Base-by-base conservation (phyloP, 2,329 filamentous ascomycete genomes). In the Ophiostoma australiae region DNA sequence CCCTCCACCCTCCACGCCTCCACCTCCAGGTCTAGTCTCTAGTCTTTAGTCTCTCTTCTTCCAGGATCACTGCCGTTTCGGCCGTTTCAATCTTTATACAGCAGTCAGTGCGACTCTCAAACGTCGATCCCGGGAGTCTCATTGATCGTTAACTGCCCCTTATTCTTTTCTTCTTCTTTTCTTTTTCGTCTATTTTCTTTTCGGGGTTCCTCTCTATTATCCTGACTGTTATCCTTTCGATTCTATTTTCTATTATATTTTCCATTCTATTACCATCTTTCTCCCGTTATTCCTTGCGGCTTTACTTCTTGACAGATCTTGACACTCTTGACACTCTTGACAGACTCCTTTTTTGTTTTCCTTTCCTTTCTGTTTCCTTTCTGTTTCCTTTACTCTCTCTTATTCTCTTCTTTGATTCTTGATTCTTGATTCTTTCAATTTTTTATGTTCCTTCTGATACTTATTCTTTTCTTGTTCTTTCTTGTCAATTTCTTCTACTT, bases 81-180 rank as follows among this genome's bases (percentile, higher is more conserved):
- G 77, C 76, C 76, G 79, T 80, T 80, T 81, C 78, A 79, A 79
- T 78, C 76, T 75, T 75, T 76, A 74, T 77, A 76, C 75, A 76
- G 76, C 74, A 75, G 77, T 79, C 78, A 78, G 77, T 79, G 77
- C 78, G 76, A 79, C 75, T 76, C 75, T 79, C 77, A 78, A 79
- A 79, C 77, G 78, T 78, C 78, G 78, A 80, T 81, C 79, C 77
- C 76, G 75, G 70, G 66, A 69, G 68, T 74, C 76, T 77, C 76
- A 73, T 73, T 71, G 67, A 76, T 75, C 73, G 72, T 72, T 67
- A 41, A 39, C 31, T 66, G 33, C 66, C 66, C 66, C 39, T 67
- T 67, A 39, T 67, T 35, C 35, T 52, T 58, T 55, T 67, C n/a
- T 35, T 72, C 67, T 69, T 31, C 23, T 8, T 15, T 39, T 31